phyloP scores from a whole-genome alignment of 2,329 filamentous ascomycete genomes.

The Verticillium nubilum region DNA sequence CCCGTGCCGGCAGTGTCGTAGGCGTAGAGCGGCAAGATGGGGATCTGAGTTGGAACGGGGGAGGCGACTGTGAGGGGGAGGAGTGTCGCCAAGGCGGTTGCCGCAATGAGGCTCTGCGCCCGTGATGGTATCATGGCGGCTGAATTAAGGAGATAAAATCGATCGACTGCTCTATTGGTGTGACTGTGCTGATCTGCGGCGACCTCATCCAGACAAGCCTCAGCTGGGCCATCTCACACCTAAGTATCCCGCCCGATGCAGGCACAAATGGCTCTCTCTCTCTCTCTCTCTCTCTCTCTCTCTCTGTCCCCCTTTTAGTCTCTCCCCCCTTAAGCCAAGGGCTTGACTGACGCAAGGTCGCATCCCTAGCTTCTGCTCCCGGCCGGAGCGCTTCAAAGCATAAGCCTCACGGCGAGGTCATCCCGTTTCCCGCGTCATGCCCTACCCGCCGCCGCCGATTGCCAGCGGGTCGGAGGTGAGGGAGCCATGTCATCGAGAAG shows the following conservation, averaged over 20 bases:
- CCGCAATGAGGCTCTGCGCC: conserved; percentile 1
- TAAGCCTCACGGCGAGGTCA: background rate
- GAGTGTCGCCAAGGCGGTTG: conserved; percentile 1
- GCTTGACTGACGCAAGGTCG: background rate
- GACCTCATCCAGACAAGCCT: background rate
- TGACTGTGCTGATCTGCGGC: background rate
- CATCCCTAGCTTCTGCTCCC: background rate
- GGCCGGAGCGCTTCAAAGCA: background rate
- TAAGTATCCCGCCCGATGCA: background rate
- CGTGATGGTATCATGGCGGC: conserved; percentile 3
- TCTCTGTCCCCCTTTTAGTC: no score
- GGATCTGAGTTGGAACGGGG: background rate
- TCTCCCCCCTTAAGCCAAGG: no score
- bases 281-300: no score
- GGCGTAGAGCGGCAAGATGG: conserved; percentile 6
- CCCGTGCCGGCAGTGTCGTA: conserved; percentile 4
- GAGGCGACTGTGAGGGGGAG: background rate
- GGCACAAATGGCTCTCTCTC: background rate
- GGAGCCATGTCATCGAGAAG: background rate
- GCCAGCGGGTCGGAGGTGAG: background rate
- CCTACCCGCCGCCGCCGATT: background rate
- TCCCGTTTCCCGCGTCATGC: background rate
- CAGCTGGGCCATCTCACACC: background rate
- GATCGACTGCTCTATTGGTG: background rate
- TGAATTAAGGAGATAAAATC: background rate